Evolutionary conservation across 805 yeast species (phyloP).

Genomic region (Nadsonia fulvescens): DNA sequence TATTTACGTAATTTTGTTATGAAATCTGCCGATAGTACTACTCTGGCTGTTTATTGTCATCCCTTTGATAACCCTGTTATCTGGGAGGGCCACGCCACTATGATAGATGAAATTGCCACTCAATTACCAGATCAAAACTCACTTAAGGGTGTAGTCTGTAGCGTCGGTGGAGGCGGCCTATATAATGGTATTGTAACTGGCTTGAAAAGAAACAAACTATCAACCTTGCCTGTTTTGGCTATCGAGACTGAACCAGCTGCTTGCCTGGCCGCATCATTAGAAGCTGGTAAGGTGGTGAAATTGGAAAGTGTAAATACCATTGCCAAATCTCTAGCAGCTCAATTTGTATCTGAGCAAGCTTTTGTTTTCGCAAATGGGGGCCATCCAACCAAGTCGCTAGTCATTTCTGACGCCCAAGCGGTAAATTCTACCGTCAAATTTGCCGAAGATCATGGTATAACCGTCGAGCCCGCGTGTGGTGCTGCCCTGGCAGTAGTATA

Average conservation of each 20-base stretch:
- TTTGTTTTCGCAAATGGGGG: slow-evolving; percentile 21
- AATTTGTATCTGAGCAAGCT: slow-evolving; percentile 30
- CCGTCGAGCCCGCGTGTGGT: slow-evolving; percentile 57
- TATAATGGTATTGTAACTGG: slow-evolving; percentile 75
- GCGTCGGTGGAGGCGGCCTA: slow-evolving; percentile 95
- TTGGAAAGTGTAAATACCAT: slow-evolving; percentile 26
- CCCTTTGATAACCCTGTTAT: slow-evolving; percentile 89
- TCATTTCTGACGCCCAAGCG: slow-evolving; percentile 36
- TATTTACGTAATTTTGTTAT: slow-evolving; percentile 62
- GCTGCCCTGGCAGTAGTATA: slow-evolving; percentile 30
- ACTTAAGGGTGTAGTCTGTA: slow-evolving; percentile 69
- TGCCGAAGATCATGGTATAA: slow-evolving; percentile 27
- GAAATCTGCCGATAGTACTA: slow-evolving; percentile 18
- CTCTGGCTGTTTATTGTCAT: slow-evolving; percentile 69
- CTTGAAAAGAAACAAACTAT: slow-evolving; percentile 36
- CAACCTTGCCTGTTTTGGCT: slow-evolving; percentile 22
- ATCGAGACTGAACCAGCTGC: slow-evolving; percentile 51
- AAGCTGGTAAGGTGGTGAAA: slow-evolving; percentile 23
- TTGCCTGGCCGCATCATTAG: slow-evolving; percentile 30
- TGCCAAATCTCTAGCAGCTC: slow-evolving; percentile 45
- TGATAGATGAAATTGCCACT: slow-evolving; percentile 71
- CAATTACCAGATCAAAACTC: slow-evolving; percentile 36
- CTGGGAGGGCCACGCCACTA: slow-evolving; percentile 90
- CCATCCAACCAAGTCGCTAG: slow-evolving; percentile 23
- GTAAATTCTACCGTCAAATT: slow-evolving; percentile 29